Base-by-base conservation (phyloP, 164 flowering plant species). In the Aristolochia fimbriata region DNA sequence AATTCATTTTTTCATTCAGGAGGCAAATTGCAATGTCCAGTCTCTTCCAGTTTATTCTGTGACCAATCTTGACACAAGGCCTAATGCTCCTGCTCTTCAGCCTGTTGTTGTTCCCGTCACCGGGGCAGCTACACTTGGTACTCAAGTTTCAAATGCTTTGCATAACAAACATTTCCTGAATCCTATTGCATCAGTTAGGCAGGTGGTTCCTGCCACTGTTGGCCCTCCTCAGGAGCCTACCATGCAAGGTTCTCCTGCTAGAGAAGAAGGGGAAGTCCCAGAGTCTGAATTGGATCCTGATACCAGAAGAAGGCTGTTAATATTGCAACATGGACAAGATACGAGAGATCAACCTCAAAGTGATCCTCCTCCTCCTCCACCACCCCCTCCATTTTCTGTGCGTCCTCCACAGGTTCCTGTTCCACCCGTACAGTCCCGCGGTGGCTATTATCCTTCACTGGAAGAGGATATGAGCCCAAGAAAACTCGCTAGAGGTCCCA, bases 271-370 rank as follows among this genome's bases (percentile, higher is more conserved):
- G 59, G 99, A 93, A 70, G 96, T 93, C 51, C 95, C 95, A 8
- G 99, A 90, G 76, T 90, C 96, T 58, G 99, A 93, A 79, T 68
- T 93, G 71, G 99, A 93, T 80, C 97, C 99, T 59, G 97, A 94
- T 73, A 94, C 96, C 65, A 80, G 99, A 77, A 81, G 99, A 71
- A 76, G 99, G 77, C 92, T 90, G 59, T 88, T 94, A 21, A 94
- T 94, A 53, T 74, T 94, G 81, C 99, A 90, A 60, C 99, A 94
- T 76, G 99, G 99, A 55, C 88, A 81, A 70, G 99, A 94, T 75
- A 71, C 62, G 25, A 81, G 96, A 72, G 99, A 91, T 22, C 76
- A 67, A 10, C 49, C 71, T 46, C 52, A 83, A n/a, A 71, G 56
- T 71, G 96, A 91, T 62, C 74, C 57, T 53, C 70, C 88, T 23